A percentile compares a stretch with the other conserved stretches of the same genome.
phyloP scores from a whole-genome alignment of 495 filamentous ascomycete genomes.

The Penicillium arizonense region DNA sequence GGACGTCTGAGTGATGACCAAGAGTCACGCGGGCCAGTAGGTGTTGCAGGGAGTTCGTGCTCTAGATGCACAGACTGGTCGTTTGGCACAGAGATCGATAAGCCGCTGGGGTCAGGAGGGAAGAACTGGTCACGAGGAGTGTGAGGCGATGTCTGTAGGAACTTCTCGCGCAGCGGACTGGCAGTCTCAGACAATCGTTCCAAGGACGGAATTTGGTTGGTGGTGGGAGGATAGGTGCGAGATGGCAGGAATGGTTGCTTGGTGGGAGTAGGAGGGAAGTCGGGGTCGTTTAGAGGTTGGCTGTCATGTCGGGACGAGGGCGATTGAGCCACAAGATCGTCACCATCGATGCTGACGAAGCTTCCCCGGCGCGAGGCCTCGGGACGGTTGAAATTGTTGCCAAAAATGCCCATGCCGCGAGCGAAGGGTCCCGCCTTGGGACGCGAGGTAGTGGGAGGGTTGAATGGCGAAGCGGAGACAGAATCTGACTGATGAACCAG shows the following conservation, averaged over 20 bases:
- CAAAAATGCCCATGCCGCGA: conserved; percentile 67
- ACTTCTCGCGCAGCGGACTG: conserved; percentile 34
- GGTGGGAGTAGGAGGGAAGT: conserved; percentile 89
- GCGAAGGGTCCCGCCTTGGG: conserved; percentile 59
- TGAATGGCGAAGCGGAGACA: conserved; percentile 62
- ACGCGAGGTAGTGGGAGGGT: conserved; percentile 40
- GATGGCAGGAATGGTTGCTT: conserved; percentile 61
- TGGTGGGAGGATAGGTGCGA: conserved; percentile 40
- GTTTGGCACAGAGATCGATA: conserved; percentile 69
- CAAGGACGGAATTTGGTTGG: conserved; percentile 39
- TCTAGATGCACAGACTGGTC: conserved; percentile 40
- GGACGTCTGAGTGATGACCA: conserved; percentile 50
- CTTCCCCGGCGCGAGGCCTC: conserved; percentile 64
- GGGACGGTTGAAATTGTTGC: conserved; percentile 51
- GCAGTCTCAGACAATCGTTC: conserved; percentile 37
- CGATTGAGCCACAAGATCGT: conserved; percentile 59
- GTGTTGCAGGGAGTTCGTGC: conserved; percentile 69
- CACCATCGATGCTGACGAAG: conserved; percentile 73
- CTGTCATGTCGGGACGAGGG: conserved; percentile 57
- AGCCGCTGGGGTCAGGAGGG: conserved; percentile 76
- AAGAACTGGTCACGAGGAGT: conserved; percentile 75
- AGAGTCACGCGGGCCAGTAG: conserved; percentile 67
- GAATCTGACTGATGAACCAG: conserved; percentile 64
- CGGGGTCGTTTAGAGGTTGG: conserved; percentile 63
- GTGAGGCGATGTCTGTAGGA: conserved; percentile 62